Evolutionary conservation across 1,284 basidiomycete species (phyloP).

Genomic region (Wallemia ichthyophaga): DNA sequence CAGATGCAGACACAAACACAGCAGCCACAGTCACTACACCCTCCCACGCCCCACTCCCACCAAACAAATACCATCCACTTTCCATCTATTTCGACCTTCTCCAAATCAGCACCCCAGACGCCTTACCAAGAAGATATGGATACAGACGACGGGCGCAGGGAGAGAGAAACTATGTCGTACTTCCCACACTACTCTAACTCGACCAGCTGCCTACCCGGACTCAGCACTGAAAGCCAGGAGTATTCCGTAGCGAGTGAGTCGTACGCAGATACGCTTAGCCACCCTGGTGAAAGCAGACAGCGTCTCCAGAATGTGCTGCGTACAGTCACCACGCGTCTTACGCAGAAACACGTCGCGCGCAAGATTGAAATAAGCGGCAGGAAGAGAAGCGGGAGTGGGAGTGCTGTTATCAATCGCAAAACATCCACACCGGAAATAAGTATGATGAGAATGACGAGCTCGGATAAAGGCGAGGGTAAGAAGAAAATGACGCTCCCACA

Average conservation of each 20-base stretch:
- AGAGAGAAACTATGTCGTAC: not conserved
- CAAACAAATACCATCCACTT: not conserved
- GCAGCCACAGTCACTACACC: too few relatives aligned
- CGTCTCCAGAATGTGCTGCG: conserved; percentile 16
- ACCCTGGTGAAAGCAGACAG: conserved; percentile 12
- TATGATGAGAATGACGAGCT: not conserved
- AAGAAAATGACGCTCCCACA: not conserved
- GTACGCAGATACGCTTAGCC: conserved; percentile 11
- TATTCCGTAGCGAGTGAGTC: conserved; percentile 5
- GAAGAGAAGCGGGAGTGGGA: too few relatives aligned
- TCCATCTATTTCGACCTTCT: not conserved
- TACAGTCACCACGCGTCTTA: conserved; percentile 19
- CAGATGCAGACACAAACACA: too few relatives aligned
- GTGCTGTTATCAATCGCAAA: not conserved
- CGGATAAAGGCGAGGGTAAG: not conserved
- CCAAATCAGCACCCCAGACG: not conserved
- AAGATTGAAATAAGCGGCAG: not conserved
- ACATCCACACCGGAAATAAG: not conserved
- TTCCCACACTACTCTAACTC: not conserved
- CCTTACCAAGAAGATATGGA: not conserved
- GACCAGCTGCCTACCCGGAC: not conserved
- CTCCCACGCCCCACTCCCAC: too few relatives aligned
- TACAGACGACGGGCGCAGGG: too few relatives aligned
- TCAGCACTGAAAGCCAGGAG: not conserved
- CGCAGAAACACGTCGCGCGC: conserved; percentile 10